phyloP scores from a whole-genome alignment of 192 early-diverging fungal species.

The Coemansia erecta region DNA sequence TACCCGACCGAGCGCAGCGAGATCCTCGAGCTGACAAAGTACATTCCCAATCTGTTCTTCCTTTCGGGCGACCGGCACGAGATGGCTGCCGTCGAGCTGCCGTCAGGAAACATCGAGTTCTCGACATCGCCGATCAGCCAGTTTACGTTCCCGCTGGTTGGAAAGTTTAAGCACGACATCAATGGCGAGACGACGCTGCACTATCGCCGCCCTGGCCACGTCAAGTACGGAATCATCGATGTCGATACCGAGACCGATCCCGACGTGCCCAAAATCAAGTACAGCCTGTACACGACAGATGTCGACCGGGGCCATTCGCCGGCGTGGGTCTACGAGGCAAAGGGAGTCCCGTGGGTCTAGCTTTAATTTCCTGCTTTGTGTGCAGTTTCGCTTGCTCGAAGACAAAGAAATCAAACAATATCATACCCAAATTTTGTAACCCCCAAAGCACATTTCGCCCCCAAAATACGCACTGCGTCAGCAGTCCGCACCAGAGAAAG shows the following conservation, averaged over 20 bases:
- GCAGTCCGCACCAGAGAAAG: too few species aligned
- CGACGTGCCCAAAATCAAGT: conserved; percentile 31
- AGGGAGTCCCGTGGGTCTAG: conserved; percentile 36
- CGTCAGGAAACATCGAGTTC: conserved; percentile 51
- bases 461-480: too few species aligned
- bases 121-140: conserved; percentile 52
- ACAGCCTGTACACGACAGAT: conserved; percentile 49
- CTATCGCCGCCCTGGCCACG: conserved; percentile 43
- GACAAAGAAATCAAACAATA: too few species aligned
- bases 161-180: conserved; percentile 24
- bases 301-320: conserved; percentile 23
- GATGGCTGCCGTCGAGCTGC: conserved; percentile 46
- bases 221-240: conserved; percentile 53
- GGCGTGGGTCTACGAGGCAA: conserved; percentile 42
- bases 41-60: conserved; percentile 44
- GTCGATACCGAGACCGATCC: conserved; percentile 44
- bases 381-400: neutral
- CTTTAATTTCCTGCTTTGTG: neutral
- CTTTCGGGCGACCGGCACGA: conserved; percentile 58
- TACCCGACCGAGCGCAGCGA: conserved; percentile 51
- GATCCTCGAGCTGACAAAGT: conserved; percentile 35
- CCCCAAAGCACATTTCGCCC: too few species aligned
- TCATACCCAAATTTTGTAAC: too few species aligned
- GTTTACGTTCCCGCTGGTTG: conserved; percentile 50
- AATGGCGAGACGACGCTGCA: conserved; percentile 44